Conservation (phyloP, 2,329 filamentous ascomycete genomes). For the Fusarium sp. region DNA sequence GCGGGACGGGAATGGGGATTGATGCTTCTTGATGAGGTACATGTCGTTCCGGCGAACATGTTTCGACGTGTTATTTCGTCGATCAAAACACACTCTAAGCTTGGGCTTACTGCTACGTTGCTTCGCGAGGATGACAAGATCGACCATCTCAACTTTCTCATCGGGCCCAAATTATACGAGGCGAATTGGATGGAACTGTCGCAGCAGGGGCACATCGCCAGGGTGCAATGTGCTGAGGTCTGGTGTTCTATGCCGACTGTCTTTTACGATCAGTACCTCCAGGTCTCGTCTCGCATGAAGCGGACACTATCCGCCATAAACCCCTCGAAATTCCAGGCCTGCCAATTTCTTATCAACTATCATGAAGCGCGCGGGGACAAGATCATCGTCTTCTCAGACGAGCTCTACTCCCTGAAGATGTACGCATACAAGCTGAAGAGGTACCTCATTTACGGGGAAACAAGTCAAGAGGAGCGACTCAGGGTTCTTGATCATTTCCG, state of each 20-base stretch:
- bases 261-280: slow-evolving; percentile 96
- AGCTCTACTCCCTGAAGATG: slow-evolving; percentile 89
- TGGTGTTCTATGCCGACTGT: slow-evolving; percentile 99
- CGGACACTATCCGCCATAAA: slow-evolving; percentile 90
- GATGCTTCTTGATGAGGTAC: slow-evolving; percentile 96
- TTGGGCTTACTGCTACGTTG: slow-evolving; percentile 92
- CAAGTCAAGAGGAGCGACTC: slow-evolving; percentile 84
- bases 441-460: slow-evolving; percentile 86
- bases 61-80: slow-evolving; percentile 92
- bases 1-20: slow-evolving; percentile 92
- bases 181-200: slow-evolving; percentile 99
- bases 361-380: slow-evolving; percentile 95
- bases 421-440: slow-evolving; percentile 90
- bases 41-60: slow-evolving; percentile 97
- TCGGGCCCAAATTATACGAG: slow-evolving; percentile 96
- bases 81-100: slow-evolving; percentile 94
- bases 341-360: slow-evolving; percentile 97
- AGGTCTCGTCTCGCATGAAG: slow-evolving; percentile 63
- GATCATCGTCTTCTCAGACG: slow-evolving; percentile 98
- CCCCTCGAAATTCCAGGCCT: slow-evolving; percentile 94
- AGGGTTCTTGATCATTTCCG: slow-evolving; percentile 93
- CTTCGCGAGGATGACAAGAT: slow-evolving; percentile 99
- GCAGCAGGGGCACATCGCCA: slow-evolving; percentile 94
- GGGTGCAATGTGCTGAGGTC: slow-evolving; percentile 97
- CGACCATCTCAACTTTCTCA: slow-evolving; percentile 94